phyloP scores from a whole-genome alignment of 306 rosid genomes.

The Cotoneaster glaucophyllus region DNA sequence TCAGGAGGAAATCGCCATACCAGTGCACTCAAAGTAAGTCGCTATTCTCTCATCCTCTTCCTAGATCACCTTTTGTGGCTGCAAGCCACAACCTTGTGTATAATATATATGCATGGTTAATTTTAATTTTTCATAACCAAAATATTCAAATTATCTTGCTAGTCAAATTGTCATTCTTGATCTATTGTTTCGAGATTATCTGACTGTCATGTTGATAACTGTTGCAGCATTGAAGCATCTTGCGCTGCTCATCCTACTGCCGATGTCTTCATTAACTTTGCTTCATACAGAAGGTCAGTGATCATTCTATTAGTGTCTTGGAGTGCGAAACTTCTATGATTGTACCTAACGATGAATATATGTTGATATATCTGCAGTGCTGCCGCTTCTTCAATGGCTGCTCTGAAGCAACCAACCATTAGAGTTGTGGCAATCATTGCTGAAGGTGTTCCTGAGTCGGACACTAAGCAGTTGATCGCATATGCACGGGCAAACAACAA shows the following conservation, averaged over 20 bases:
- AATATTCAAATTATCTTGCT: neutral
- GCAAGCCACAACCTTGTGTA: neutral
- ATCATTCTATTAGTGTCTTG: neutral
- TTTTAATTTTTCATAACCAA: neutral
- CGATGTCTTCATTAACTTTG: constrained; percentile 96
- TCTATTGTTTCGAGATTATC: constrained; percentile 20
- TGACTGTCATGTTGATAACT: constrained; percentile 10
- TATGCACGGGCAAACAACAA: constrained; percentile 91
- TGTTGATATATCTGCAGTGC: constrained; percentile 54
- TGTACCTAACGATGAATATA: constrained; percentile 5
- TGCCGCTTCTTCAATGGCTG: constrained; percentile 89
- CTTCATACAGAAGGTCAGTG: constrained; percentile 86
- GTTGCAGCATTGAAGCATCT: constrained; percentile 88
- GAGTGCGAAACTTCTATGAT: neutral
- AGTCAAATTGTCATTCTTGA: neutral
- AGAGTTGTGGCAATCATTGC: constrained; percentile 96
- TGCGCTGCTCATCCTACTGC: constrained; percentile 98
- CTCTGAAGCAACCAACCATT: constrained; percentile 91
- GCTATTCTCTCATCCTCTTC: constrained; percentile 11
- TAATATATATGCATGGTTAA: neutral
- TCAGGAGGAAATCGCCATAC: constrained; percentile 95
- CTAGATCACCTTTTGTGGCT: neutral
- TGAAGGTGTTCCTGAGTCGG: constrained; percentile 97
- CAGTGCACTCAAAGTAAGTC: constrained; percentile 84
- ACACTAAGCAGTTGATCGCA: constrained; percentile 85